A percentile compares a stretch with the other conserved stretches of the same genome.
Evolutionary conservation across 768 basidiomycete species (phyloP).

Genomic region (Jaapia argillacea): DNA sequence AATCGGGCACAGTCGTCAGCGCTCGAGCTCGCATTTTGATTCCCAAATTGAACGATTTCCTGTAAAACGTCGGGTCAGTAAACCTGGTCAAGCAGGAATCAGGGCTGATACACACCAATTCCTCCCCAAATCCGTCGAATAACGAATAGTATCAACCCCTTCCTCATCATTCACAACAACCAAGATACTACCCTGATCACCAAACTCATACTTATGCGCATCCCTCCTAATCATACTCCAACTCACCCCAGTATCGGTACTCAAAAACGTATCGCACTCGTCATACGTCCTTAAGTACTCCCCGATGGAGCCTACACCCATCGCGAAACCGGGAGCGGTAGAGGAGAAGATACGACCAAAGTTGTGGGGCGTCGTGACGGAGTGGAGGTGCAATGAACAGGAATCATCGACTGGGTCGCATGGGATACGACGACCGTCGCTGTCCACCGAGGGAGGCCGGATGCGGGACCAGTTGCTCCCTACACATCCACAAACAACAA

Average conservation of each 20-base stretch:
- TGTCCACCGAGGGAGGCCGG: conserved; percentile 43
- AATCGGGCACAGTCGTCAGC: conserved; percentile 87
- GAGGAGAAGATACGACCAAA: conserved; percentile 92
- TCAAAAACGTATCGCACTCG: conserved; percentile 90
- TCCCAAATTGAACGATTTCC: conserved; percentile 64
- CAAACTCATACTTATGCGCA: conserved; percentile 94
- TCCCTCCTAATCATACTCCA: conserved; percentile 73
- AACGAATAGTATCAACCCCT: conserved; percentile 52
- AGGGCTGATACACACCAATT: conserved; percentile 52
- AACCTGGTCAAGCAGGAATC: background rate
- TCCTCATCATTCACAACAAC: conserved; percentile 85
- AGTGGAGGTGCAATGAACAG: conserved; percentile 88
- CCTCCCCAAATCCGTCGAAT: conserved; percentile 75
- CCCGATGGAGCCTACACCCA: conserved; percentile 94
- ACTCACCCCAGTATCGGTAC: conserved; percentile 76
- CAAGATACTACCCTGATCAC: conserved; percentile 75
- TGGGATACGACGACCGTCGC: conserved; percentile 44
- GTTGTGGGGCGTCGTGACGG: conserved; percentile 88
- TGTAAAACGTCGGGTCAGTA: conserved; percentile 18
- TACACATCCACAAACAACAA: conserved; percentile 25
- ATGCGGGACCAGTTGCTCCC: conserved; percentile 73
- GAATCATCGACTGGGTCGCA: conserved; percentile 53
- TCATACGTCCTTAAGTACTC: conserved; percentile 57
- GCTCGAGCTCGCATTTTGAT: conserved; percentile 61
- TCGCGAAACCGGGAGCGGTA: conserved; percentile 86